Evolutionary conservation across 1,284 basidiomycete genomes (phyloP).

Genomic region (Thecaphora thlaspeos): DNA sequence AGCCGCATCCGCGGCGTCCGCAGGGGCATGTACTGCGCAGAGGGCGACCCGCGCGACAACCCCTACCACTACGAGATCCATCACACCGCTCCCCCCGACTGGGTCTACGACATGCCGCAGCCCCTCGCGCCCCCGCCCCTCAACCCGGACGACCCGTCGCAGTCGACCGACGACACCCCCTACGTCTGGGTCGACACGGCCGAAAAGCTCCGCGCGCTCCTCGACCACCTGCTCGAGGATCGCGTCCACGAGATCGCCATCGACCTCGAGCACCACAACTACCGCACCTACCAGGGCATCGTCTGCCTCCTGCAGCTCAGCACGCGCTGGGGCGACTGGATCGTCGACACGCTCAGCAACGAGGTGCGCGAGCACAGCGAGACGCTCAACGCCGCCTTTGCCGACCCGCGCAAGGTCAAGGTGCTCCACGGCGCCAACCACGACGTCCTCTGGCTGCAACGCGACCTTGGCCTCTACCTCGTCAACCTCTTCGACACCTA

Average conservation of each 20-base stretch:
- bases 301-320: constrained; percentile 83
- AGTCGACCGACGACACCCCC: constrained; percentile 69
- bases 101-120: constrained; percentile 28
- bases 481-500: constrained; percentile 96
- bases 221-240: constrained; percentile 62
- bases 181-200: constrained; percentile 73
- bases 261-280: constrained; percentile 90
- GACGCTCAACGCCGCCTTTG: constrained; percentile 68
- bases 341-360: constrained; percentile 74
- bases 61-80: constrained; percentile 53
- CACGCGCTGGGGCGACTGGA: constrained; percentile 78
- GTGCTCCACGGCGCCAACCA: constrained; percentile 83
- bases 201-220: constrained; percentile 66
- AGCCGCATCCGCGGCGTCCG: constrained; percentile 16
- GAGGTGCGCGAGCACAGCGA: constrained; percentile 74
- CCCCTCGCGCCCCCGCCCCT: constrained; percentile 33
- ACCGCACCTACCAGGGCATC: constrained; percentile 80
- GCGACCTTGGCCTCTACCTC: constrained; percentile 88
- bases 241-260: constrained; percentile 78
- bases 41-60: constrained; percentile 51
- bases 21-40: constrained; percentile 51
- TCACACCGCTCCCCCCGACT: constrained; percentile 53
- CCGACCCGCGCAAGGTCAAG: constrained; percentile 81
- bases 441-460: constrained; percentile 93
- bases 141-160: constrained; percentile 38